A percentile compares a stretch with the other conserved stretches of the same genome.
Conservation (phyloP, 2,329 filamentous ascomycete species). For the Venturia asperata region DNA sequence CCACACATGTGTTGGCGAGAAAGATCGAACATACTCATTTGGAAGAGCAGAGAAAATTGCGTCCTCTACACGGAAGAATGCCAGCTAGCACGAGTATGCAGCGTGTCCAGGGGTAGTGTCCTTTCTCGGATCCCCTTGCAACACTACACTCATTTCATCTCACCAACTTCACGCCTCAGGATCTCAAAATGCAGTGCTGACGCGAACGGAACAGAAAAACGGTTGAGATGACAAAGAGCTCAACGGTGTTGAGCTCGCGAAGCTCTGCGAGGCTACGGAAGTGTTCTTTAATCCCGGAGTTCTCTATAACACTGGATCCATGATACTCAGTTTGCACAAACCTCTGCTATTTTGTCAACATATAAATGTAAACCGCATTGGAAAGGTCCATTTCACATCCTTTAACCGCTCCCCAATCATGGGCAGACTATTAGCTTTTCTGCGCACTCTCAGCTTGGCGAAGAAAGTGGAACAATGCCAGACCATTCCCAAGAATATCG, state of each 20-base stretch:
- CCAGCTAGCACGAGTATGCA: background rate
- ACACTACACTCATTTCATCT: background rate
- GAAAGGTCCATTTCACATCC: background rate
- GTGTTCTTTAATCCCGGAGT: background rate
- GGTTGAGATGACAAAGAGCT: background rate
- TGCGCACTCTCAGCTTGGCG: background rate
- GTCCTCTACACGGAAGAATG: background rate
- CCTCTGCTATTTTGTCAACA: too few species aligned
- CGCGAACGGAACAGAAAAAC: background rate
- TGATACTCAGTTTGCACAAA: too few species aligned
- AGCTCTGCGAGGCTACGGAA: background rate
- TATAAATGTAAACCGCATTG: background rate
- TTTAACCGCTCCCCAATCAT: background rate
- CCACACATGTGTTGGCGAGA: background rate
- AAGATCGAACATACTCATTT: background rate
- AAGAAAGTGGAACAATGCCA: background rate
- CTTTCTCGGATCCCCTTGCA: background rate
- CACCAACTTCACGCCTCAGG: background rate
- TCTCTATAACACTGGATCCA: background rate
- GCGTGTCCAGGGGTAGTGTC: background rate
- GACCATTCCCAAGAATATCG: background rate
- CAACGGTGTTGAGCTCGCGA: background rate
- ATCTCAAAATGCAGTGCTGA: background rate
- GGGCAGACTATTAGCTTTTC: background rate
- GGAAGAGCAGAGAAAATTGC: background rate